Base-by-base conservation (phyloP, 768 basidiomycete species). In the Boletus subparvulus region DNA sequence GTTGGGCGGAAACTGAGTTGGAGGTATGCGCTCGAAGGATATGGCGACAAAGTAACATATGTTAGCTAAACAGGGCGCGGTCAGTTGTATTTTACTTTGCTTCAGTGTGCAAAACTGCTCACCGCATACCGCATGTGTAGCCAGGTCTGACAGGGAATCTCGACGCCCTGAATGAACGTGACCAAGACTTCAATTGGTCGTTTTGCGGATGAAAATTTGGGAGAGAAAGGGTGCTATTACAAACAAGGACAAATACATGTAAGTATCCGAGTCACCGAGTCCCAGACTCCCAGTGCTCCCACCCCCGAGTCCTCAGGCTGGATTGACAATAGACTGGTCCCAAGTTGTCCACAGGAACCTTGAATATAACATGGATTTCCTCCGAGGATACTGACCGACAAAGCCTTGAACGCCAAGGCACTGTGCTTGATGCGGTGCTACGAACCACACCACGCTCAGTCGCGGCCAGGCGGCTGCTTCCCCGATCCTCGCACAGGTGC, bases 11-110 rank as follows among this genome's bases (percentile, higher is more conserved):
- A 51, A 53, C 40, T 52, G 68, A 55, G 62, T 69, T 74, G 53
- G 66, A 68, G 64, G 74, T 68, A 72, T 76, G 74, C 72, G 75
- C 75, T 80, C 76, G 76, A 63, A 75, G 74, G 66, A 79, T 73
- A 75, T 74, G 80, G 74, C 83, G 85, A 80, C 86, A 85, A 83
- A 83, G 78, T 75, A 79, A 86, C 86, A 88, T 88, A 85, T 82
- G 84, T 88, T 79, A 88, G 75, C 86, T 83, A 60, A n/a, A 62
- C 46, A 32, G 33, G 26, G 32, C 19, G 17, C 16, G 28, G 44
- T 66, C 39, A 55, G 16, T 14, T 42, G 13, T 0, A 2, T 11
- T 11, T 35, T 21, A 40, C 14, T 13, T 47, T 53, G 10, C 10
- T 47, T 16, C n/a, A 12, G 32, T 28, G 24, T 4, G 19, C 28